Percentiles rank a stretch among this genome's conserved stretches.
phyloP scores from a whole-genome alignment of 2,329 filamentous ascomycete species.

The Dactylellina cionopaga region DNA sequence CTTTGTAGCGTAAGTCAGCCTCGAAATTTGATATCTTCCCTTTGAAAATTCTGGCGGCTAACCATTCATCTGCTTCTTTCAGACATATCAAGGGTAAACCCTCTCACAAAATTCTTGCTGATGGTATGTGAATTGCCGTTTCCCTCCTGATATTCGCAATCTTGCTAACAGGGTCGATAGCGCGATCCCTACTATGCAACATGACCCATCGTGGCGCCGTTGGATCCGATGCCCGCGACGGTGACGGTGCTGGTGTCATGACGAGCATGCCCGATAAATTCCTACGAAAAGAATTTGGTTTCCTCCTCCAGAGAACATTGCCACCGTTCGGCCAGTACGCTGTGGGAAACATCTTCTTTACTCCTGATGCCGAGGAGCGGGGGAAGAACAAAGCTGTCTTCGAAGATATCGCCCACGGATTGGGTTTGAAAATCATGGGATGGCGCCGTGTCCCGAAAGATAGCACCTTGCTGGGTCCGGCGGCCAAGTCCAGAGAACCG shows the following conservation, averaged over 20 bases:
- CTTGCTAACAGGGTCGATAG: conserved; percentile 62
- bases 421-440: conserved; percentile 89
- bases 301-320: conserved; percentile 85
- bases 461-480: conserved; percentile 89
- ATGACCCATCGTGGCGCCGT: conserved; percentile 99
- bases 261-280: conserved; percentile 98
- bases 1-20: conserved; percentile 83
- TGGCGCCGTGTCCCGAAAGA: conserved; percentile 97
- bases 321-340: conserved; percentile 93
- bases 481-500: conserved; percentile 91
- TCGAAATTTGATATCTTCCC: conserved; percentile 20
- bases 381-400: conserved; percentile 91
- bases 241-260: conserved; percentile 99
- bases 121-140: conserved; percentile 73
- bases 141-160: conserved; percentile 7
- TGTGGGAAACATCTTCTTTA: conserved; percentile 97
- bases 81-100: conserved; percentile 97
- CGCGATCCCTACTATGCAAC: conserved; percentile 95
- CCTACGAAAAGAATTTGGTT: conserved; percentile 97
- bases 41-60: too few species aligned
- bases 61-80: conserved; percentile 50
- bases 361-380: conserved; percentile 89
- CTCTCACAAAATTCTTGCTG: conserved; percentile 98
- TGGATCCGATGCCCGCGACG: conserved; percentile 95
- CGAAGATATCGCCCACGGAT: conserved; percentile 87